These are phyloP conservation scores for Dioscorea dumetorum DNA, from an alignment of 106 monocot species.

Conservation along the genomic window DNA sequence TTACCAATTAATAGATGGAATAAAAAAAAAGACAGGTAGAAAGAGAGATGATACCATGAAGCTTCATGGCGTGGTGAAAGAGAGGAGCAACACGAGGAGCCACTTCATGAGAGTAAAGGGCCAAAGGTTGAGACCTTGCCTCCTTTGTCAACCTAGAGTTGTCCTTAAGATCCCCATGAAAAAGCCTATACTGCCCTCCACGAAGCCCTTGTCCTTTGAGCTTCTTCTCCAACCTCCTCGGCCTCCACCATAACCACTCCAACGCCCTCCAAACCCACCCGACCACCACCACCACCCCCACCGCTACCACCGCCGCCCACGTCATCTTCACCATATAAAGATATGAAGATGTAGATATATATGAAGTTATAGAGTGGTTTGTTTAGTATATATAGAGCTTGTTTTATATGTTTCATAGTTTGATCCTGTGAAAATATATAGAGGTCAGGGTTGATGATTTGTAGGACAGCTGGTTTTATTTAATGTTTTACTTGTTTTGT, in stretches of 20 bases:
- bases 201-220: conserved; percentile 52
- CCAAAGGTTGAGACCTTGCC: neutral
- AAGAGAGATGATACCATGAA: neutral
- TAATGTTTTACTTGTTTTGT: too few species aligned
- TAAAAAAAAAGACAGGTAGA: too few species aligned
- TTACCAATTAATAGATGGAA: too few species aligned
- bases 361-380: too few species aligned
- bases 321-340: too few species aligned
- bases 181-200: neutral
- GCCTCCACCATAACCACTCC: conserved; percentile 30
- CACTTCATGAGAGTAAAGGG: conserved; percentile 14
- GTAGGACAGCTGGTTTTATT: too few species aligned
- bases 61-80: neutral
- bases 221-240: conserved; percentile 30
- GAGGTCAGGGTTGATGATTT: too few species aligned
- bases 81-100: conserved; percentile 18
- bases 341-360: too few species aligned
- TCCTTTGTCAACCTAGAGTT: neutral
- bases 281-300: neutral
- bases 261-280: neutral
- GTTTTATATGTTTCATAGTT: too few species aligned
- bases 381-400: too few species aligned
- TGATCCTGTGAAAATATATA: too few species aligned
- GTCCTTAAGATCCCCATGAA: neutral
- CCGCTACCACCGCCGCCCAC: neutral